Conservation (phyloP, 1,139 yeast genomes). For the Protomyces macrosporus region DNA sequence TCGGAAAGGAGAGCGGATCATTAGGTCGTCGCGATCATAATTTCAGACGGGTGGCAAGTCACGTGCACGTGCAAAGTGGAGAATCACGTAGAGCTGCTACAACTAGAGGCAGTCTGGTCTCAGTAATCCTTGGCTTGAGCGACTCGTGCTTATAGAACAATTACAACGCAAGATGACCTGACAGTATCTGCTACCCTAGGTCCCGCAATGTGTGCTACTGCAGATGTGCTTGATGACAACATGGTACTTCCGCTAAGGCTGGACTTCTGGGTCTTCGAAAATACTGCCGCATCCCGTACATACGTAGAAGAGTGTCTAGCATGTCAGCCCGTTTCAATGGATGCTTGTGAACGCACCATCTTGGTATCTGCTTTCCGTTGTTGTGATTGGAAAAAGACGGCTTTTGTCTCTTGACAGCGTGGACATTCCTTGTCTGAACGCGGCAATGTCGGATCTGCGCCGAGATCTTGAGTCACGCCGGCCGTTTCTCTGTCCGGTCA, state of each 20-base stretch:
- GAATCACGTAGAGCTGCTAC: too few species aligned
- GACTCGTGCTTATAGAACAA: too few species aligned
- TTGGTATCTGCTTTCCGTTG: conserved; percentile 92
- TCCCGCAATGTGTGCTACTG: too few species aligned
- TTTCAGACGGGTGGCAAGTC: background rate
- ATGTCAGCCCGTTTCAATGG: background rate
- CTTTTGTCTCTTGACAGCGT: conserved; percentile 74
- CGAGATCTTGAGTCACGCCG: conserved; percentile 95
- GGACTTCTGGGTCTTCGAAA: conserved; percentile 40
- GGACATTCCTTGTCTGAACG: conserved; percentile 74
- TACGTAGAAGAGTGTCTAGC: conserved; percentile 64
- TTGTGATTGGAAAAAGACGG: conserved; percentile 95
- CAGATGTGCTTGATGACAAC: background rate
- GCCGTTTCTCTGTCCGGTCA: conserved; percentile 60
- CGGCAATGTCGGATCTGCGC: conserved; percentile 81
- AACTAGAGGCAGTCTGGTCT: background rate
- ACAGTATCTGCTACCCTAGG: too few species aligned
- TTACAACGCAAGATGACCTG: too few species aligned
- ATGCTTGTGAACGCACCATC: conserved; percentile 50
- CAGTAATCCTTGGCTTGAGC: background rate
- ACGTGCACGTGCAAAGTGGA: background rate
- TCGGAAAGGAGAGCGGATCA: too few species aligned
- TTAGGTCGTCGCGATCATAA: too few species aligned
- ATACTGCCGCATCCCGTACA: conserved; percentile 81
- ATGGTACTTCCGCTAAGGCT: background rate